phyloP scores from a whole-genome alignment of 208 protist species.

The Herpetomonas samuelpessoai region DNA sequence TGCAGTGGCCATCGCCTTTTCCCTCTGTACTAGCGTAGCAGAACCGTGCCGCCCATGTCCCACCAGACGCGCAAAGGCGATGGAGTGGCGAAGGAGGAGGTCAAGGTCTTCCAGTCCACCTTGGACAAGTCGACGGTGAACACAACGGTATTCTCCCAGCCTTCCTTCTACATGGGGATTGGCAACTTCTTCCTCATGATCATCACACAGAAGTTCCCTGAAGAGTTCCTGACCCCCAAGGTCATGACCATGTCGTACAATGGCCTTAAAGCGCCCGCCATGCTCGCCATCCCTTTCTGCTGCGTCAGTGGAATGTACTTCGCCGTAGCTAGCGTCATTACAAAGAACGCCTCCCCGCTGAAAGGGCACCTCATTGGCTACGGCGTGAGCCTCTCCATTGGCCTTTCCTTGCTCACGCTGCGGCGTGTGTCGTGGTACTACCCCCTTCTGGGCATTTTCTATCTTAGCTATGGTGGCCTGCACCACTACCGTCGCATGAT shows the following conservation, averaged over 20 bases:
- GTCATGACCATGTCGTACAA: slow-evolving; percentile 80
- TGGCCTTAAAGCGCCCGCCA: slow-evolving; percentile 61
- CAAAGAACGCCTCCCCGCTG: slow-evolving; percentile 45
- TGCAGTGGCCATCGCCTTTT: too few species aligned
- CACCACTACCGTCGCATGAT: slow-evolving; percentile 88
- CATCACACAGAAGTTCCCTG: slow-evolving; percentile 73
- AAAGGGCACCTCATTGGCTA: slow-evolving; percentile 72
- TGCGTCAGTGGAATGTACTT: slow-evolving; percentile 69
- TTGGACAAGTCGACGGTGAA: slow-evolving; percentile 68
- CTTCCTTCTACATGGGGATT: slow-evolving; percentile 77
- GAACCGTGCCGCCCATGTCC: not conserved
- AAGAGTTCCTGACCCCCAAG: slow-evolving; percentile 73
- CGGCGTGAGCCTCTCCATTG: slow-evolving; percentile 53
- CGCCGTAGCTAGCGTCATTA: slow-evolving; percentile 67
- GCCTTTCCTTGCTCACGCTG: slow-evolving; percentile 64
- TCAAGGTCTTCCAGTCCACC: slow-evolving; percentile 75
- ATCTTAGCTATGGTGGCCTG: slow-evolving; percentile 77
- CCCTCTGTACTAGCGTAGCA: too few species aligned
- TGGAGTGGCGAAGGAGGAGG: slow-evolving; percentile 35
- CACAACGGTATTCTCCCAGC: slow-evolving; percentile 74
- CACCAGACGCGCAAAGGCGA: not conserved
- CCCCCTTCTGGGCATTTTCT: slow-evolving; percentile 71
- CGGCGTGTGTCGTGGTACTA: slow-evolving; percentile 84
- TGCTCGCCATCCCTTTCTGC: slow-evolving; percentile 80
- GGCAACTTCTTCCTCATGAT: slow-evolving; percentile 76